Percentiles rank a stretch among this genome's conserved stretches.
phyloP scores from a whole-genome alignment of 1,284 basidiomycete species.

The Tilletiaria anomala region DNA sequence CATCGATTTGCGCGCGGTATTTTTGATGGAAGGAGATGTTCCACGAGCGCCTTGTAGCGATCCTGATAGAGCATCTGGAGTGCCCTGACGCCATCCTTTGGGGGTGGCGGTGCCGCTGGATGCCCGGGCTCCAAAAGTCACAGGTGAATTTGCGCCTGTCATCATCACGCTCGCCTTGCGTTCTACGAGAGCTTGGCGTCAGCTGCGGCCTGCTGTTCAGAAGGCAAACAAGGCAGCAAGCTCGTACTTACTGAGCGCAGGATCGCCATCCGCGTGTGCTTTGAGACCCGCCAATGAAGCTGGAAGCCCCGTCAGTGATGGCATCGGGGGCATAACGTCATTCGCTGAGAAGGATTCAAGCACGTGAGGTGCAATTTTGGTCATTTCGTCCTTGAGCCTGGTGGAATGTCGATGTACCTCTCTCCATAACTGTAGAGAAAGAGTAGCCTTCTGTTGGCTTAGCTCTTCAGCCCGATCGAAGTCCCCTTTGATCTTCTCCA shows the following conservation, averaged over 20 bases:
- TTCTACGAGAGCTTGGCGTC: too few species aligned
- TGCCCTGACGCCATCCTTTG: too few species aligned
- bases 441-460: conserved; percentile 23
- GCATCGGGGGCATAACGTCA: conserved; percentile 4
- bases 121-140: too few species aligned
- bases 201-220: too few species aligned
- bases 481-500: conserved; percentile 23
- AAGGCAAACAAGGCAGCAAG: background rate
- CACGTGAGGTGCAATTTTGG: conserved; percentile 22
- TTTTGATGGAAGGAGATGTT: background rate
- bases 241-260: background rate
- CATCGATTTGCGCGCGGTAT: background rate
- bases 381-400: conserved; percentile 21
- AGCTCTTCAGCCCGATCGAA: conserved; percentile 31
- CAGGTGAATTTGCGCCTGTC: too few species aligned
- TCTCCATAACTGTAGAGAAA: conserved; percentile 24
- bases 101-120: too few species aligned
- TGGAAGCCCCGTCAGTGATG: background rate
- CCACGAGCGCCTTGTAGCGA: too few species aligned
- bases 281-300: background rate
- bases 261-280: background rate
- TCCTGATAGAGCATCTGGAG: background rate
- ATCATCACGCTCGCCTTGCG: too few species aligned
- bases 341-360: conserved; percentile 20
- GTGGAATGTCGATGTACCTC: conserved; percentile 19